These are phyloP conservation scores for Coemansia sp. DNA, from an alignment of 192 early-diverging fungal species.

Conservation along the genomic window DNA sequence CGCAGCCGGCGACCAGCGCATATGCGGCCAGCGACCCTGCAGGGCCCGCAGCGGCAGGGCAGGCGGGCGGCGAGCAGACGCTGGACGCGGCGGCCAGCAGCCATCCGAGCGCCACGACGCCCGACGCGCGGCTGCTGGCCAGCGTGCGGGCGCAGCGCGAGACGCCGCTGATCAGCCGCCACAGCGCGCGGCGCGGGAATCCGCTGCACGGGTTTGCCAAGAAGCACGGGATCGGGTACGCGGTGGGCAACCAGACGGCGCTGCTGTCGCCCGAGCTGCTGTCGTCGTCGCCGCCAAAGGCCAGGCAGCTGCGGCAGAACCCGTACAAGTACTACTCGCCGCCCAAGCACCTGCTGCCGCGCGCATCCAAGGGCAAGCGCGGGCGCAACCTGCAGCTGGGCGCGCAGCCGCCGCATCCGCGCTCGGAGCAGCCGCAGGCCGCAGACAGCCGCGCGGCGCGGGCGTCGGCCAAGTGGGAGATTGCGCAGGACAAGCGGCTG, in stretches of 20 bases:
- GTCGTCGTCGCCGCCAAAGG: conserved; percentile 45
- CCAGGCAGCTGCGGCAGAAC: conserved; percentile 39
- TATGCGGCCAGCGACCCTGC: background rate
- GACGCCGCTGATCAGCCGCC: conserved; percentile 13
- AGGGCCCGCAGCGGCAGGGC: background rate
- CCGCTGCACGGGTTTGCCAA: conserved; percentile 44
- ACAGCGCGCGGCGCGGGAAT: conserved; percentile 12
- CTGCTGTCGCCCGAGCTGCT: conserved; percentile 37
- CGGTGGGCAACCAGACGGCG: conserved; percentile 39
- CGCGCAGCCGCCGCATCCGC: background rate
- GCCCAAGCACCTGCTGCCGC: conserved; percentile 25
- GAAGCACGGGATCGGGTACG: conserved; percentile 40
- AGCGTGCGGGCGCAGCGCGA: conserved; percentile 21
- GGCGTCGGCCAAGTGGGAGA: conserved; percentile 33
- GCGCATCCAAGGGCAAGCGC: background rate
- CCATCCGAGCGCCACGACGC: background rate
- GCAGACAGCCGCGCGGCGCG: no score
- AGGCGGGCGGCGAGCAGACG: background rate
- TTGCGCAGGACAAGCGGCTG: conserved; percentile 42
- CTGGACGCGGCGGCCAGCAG: conserved; percentile 1
- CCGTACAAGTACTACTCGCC: conserved; percentile 51
- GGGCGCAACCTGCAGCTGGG: conserved; percentile 33
- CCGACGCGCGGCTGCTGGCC: conserved; percentile 23
- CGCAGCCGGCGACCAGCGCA: background rate
- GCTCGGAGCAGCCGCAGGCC: background rate